phyloP scores from a whole-genome alignment of 495 filamentous ascomycete genomes.

The Coniosporium apollinis region DNA sequence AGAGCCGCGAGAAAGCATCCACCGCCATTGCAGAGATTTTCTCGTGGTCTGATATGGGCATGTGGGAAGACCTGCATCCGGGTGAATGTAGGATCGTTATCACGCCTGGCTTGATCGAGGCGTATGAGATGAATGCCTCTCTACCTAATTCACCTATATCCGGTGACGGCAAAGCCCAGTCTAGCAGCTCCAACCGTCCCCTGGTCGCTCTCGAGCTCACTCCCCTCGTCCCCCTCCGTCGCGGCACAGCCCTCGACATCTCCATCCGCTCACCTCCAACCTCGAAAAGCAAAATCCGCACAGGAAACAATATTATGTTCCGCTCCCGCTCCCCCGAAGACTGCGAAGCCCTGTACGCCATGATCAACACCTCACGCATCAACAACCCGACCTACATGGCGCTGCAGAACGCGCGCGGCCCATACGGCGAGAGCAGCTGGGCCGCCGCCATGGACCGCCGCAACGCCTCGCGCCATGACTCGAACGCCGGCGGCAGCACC shows the following conservation, averaged over 20 bases:
- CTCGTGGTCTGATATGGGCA: constrained; percentile 65
- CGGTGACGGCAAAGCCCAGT: too few relatives aligned
- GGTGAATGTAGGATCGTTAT: constrained; percentile 66
- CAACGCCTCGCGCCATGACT: constrained; percentile 19
- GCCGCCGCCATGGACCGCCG: constrained; percentile 26
- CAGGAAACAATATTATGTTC: constrained; percentile 68
- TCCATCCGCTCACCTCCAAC: constrained; percentile 75
- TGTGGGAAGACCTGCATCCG: constrained; percentile 63
- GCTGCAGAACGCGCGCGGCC: constrained; percentile 48
- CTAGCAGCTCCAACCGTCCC: constrained; percentile 32
- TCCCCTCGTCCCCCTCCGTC: constrained; percentile 70
- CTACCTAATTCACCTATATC: too few relatives aligned
- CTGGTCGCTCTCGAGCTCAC: constrained; percentile 71
- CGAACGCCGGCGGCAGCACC: constrained; percentile 7
- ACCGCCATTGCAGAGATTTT: constrained; percentile 66
- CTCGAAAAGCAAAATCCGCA: constrained; percentile 48
- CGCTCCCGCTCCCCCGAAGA: constrained; percentile 63
- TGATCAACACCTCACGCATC: constrained; percentile 68
- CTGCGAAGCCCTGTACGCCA: constrained; percentile 60
- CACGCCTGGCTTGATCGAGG: constrained; percentile 73
- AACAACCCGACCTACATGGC: constrained; percentile 81
- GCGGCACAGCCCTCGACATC: constrained; percentile 82
- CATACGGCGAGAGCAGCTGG: constrained; percentile 22
- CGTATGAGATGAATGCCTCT: constrained; percentile 48
- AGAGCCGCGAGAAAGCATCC: constrained; percentile 35